Evolutionary conservation across 371 early-diverging fungal genomes (phyloP), one percentile per base, ranked within the genome.

Genomic region (Capillidium heterosporum): DNA sequence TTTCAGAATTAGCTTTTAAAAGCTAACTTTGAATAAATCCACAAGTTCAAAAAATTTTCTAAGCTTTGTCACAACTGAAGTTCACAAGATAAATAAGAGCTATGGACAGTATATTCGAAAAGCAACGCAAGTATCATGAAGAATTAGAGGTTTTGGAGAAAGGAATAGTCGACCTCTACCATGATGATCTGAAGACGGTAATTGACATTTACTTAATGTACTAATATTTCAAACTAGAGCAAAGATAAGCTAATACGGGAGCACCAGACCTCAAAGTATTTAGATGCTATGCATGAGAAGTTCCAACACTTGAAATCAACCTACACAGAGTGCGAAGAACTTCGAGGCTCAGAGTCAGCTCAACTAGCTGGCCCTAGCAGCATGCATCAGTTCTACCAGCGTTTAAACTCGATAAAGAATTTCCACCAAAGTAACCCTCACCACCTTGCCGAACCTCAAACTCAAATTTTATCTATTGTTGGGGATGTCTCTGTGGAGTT

Each of bases 61-160:
- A n/a, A n/a, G n/a, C n/a, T n/a, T n/a, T n/a, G n/a, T n/a, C n/a
- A n/a, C n/a, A n/a, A n/a, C n/a, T n/a, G n/a, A n/a, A n/a, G n/a
- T n/a, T n/a, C n/a, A n/a, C n/a, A n/a, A n/a, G n/a, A n/a, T n/a
- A n/a, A 44, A 53, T 3, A 39, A 28, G 15, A 44, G 49, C 29
- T 31, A 63, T 63, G 64, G 59, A 63, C 56, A 58, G 48, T 15
- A 56, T 62, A 19, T 31, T 67, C 61, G 71, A 71, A 52, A 64
- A 64, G 21, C 71, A 67, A 52, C 59, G 68, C 49, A 74, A 77
- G 56, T 73, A 79, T 15, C 87, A 91, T 66, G 95, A 96, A 75
- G 91, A 89, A 62, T 73, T 88, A 48, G 97, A 96, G 66, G 84
- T 89, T 44, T 65, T 92, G 26, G 94, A 95, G 63, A 79, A 87